Base-by-base conservation (phyloP, 2,329 filamentous ascomycete genomes). In the Aspergillus tubingensis region DNA sequence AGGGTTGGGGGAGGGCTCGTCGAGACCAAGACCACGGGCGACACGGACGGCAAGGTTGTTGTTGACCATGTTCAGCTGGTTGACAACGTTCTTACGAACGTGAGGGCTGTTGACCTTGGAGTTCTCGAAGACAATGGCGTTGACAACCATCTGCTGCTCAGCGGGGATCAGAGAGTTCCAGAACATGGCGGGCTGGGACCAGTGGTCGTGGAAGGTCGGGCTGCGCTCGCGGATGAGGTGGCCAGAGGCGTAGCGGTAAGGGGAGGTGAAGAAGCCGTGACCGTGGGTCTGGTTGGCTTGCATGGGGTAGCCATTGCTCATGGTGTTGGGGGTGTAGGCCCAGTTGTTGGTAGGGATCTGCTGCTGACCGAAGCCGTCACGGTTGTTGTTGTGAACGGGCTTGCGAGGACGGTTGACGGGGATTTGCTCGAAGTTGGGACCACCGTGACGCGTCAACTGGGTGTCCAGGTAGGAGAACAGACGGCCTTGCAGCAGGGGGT, bases 391-490 rank as follows among this genome's bases (percentile, higher is more conserved):
- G 77, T 91, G 88, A 41, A 89, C 80, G 0, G 83, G 80, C 1
- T 82, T 77, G 6, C 85, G 78, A 1, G 89, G 89, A 19, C 85
- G 82, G 78, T 92, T 91, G 75, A 91, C 90, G 1, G 89, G 89
- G 2, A 92, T 76, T 71, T 92, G 88, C 73, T 91, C 87, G 75
- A 91, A 91, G 78, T 92, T 91, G 64, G 88, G 85, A 0, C 86
- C 86, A 13, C 84, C 84, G 65, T 91, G 82, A 13, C 90, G 87
- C 72, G 90, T 91, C 8, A 91, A 69, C 69, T 92, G 89, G 0
- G 89, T 92, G 73, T 92, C 89, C 3, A 90, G 82, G 75, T 92
- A 92, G 8, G 88, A 91, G 75, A 89, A 91, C 67, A 91, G 81
- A 51, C 89, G 87, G 25, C 89, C 89, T 72, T 91, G 89, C 0